Base-by-base conservation (phyloP, 75 land plant species). In the Pinus albicaulis region DNA sequence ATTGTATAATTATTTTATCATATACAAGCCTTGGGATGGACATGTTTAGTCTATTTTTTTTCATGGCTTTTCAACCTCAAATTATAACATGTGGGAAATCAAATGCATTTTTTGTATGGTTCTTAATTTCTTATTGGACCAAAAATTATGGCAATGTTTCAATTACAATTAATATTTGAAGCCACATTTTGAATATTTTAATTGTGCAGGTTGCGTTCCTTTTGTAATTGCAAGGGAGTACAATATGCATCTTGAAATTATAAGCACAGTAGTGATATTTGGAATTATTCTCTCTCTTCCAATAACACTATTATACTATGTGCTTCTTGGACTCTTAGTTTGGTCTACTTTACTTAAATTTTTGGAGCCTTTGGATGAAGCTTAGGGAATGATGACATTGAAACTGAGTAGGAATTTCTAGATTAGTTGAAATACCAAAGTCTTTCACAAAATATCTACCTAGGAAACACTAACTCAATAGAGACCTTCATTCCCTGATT, bases 281-380 rank as follows among this genome's bases (percentile, higher is more conserved):
- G 92, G 94, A 48, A 92, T 89, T 90, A 75, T 92, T 16, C 81
- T 92, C 11, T 81, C 94, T 19, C 76, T 92, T 73, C 92, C 94
- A 2, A 86, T 92, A 13, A 92, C 94, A 36, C 85, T 92, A 28
- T 77, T 92, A 65, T 92, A 92, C 80, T 92, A 92, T 80, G 75
- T 92, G 59, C 76, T 89, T 20, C 74, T 92, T 22, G 94, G 86
- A 55, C 59, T 87, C 44, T 87, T 8, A 26, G 17, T 16, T 3
- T 65, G 69, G 17, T 64, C 17, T 5, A 14, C 13, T 19, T 4
- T 64, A 17, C 26, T 60, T 63, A 34, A 14, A 64, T 5, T 15
- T 28, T 31, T 64, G 19, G 31, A 36, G 4, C 31, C 36, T 64
- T 38, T 64, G 4, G 14, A 31, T 14, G 41, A 12, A 64, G 68